Evolutionary conservation across 2,329 filamentous ascomycete genomes (phyloP).

Genomic region (Colletotrichum aenigma): DNA sequence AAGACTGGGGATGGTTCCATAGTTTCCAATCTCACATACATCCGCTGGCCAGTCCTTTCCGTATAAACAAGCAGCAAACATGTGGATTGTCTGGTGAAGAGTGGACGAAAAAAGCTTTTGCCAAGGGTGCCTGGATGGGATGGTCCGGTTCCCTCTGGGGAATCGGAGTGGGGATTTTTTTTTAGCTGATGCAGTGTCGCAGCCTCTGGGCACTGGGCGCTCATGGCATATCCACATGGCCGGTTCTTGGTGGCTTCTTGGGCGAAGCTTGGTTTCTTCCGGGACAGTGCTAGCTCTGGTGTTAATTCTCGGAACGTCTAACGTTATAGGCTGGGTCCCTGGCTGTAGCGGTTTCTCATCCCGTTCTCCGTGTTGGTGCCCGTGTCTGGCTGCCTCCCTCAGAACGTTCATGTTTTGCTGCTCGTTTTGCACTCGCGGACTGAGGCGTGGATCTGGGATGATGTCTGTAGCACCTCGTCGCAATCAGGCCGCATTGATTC

Average conservation of each 20-base stretch:
- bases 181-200: not conserved
- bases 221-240: not conserved
- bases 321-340: not conserved
- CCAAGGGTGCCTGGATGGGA: constrained; percentile 8
- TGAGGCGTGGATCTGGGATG: not conserved
- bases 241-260: not conserved
- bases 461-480: not conserved
- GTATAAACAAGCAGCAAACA: not conserved
- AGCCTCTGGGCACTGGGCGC: not conserved
- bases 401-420: not conserved
- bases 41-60: not conserved
- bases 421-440: not conserved
- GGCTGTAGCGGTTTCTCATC: not conserved
- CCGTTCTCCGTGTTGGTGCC: not conserved
- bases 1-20: not conserved
- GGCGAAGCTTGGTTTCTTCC: not conserved
- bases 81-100: not conserved
- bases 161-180: not conserved
- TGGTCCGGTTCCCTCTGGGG: not conserved
- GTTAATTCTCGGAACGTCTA: not conserved
- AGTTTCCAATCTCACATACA: not conserved
- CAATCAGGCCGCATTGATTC: not conserved
- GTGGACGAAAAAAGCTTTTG: constrained; percentile 18
- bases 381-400: constrained; percentile 6
- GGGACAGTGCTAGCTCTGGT: not conserved